Evolutionary conservation across 768 basidiomycete genomes (phyloP).

Genomic region (Podaxis mareebaensis): DNA sequence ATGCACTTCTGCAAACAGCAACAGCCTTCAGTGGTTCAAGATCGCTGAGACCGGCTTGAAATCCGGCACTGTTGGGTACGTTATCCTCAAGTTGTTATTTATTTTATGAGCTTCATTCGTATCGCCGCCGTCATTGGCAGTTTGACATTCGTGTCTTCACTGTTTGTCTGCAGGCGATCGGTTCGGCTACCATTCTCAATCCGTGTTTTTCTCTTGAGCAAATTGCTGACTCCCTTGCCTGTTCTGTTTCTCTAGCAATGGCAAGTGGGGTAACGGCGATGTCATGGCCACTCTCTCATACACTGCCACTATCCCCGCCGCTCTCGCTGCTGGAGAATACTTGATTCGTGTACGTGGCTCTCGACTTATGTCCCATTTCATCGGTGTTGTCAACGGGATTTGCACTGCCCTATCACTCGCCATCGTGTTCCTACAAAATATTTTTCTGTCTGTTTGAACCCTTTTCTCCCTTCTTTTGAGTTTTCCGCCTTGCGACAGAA

Average conservation of each 20-base stretch:
- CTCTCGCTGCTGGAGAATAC: slow-evolving; percentile 34
- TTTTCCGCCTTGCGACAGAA: not conserved
- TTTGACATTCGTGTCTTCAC: not conserved
- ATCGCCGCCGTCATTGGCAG: not conserved
- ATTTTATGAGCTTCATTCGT: not conserved
- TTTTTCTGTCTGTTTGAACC: not conserved
- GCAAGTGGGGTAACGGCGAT: slow-evolving; percentile 31
- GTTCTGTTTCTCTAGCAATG: slow-evolving; percentile 20
- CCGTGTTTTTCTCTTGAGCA: not conserved
- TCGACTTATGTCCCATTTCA: not conserved
- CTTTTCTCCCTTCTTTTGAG: not conserved
- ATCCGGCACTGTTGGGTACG: slow-evolving; percentile 32
- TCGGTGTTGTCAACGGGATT: not conserved
- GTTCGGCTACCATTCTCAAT: not conserved
- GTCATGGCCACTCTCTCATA: slow-evolving; percentile 29
- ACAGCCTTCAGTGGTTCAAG: slow-evolving; percentile 37
- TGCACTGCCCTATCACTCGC: not conserved
- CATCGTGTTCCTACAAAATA: not conserved
- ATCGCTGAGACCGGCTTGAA: slow-evolving; percentile 33
- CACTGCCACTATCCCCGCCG: slow-evolving; percentile 33
- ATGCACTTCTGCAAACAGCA: slow-evolving; percentile 33
- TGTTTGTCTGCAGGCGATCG: not conserved
- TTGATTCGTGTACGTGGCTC: slow-evolving; percentile 32
- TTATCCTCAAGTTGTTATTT: not conserved
- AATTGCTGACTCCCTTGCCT: not conserved